Evolutionary conservation across 352 stramenopile species (phyloP).

Genomic region (Globisporangium abappressorium): DNA sequence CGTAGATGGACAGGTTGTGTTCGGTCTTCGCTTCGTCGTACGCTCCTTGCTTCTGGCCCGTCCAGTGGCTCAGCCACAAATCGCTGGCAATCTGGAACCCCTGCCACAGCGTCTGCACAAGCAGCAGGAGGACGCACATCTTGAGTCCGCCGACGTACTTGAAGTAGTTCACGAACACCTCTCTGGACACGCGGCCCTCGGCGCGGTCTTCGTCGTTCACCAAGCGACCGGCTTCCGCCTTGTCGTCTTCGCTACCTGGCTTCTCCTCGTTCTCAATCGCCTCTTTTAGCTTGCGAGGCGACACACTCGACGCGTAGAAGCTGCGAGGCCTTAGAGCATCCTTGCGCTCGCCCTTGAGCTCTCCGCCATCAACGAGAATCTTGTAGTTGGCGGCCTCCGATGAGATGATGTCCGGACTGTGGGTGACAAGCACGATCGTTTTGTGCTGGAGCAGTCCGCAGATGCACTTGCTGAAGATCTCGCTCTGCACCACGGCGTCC

Average conservation of each 20-base stretch:
- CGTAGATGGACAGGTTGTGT: slow-evolving; percentile 28
- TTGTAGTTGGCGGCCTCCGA: slow-evolving; percentile 24
- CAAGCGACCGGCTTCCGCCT: slow-evolving; percentile 16
- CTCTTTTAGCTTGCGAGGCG: neutral
- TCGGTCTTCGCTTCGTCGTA: neutral
- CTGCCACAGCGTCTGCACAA: slow-evolving; percentile 17
- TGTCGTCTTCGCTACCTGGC: neutral
- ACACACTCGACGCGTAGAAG: neutral
- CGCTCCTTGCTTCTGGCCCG: neutral
- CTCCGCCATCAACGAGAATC: no score
- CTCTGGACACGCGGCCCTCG: slow-evolving; percentile 32
- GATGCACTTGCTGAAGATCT: slow-evolving; percentile 83
- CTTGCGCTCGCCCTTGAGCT: no score
- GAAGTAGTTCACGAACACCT: slow-evolving; percentile 38
- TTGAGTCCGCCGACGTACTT: slow-evolving; percentile 29
- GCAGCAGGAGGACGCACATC: slow-evolving; percentile 14
- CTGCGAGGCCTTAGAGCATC: neutral
- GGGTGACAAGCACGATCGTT: slow-evolving; percentile 90
- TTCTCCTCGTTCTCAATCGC: slow-evolving; percentile 1
- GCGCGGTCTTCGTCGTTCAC: slow-evolving; percentile 40
- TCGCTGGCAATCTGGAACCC: slow-evolving; percentile 19
- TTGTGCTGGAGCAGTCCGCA: slow-evolving; percentile 38
- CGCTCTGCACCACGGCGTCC: slow-evolving; percentile 74
- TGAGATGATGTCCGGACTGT: slow-evolving; percentile 72
- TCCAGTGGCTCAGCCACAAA: slow-evolving; percentile 29